phyloP scores from a whole-genome alignment of 2,329 filamentous ascomycete genomes.

The Beauveria caledonica region DNA sequence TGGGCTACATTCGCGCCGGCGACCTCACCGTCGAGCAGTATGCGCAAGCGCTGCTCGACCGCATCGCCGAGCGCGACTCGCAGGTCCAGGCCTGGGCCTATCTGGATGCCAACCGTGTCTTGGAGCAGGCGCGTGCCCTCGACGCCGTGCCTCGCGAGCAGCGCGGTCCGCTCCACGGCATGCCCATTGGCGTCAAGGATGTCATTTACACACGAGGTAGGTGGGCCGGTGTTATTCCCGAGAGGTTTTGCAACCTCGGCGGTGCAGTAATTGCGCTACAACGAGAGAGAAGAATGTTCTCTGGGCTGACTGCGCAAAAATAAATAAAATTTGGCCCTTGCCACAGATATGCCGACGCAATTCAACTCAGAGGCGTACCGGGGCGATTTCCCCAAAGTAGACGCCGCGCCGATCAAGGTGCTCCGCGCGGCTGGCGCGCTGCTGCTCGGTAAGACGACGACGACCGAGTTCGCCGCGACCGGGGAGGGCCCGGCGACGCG shows the following conservation, averaged over 20 bases:
- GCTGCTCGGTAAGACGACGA: conserved; percentile 32
- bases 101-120: conserved; percentile 35
- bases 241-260: background rate
- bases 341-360: conserved; percentile 46
- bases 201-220: conserved; percentile 48
- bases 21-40: conserved; percentile 41
- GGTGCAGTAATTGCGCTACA: background rate
- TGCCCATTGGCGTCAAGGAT: conserved; percentile 53
- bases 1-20: conserved; percentile 29
- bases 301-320: background rate
- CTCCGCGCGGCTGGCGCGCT: conserved; percentile 12
- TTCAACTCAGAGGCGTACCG: conserved; percentile 48
- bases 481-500: conserved; percentile 42
- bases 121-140: conserved; percentile 40
- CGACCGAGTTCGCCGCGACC: conserved; percentile 56
- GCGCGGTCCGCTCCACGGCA: conserved; percentile 48
- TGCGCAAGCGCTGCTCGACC: conserved; percentile 36
- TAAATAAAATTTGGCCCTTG: background rate
- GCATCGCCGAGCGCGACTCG: conserved; percentile 35
- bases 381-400: conserved; percentile 18
- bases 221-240: background rate
- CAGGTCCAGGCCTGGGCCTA: conserved; percentile 43
- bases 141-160: conserved; percentile 39
- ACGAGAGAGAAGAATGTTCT: too few relatives aligned
- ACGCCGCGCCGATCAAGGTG: conserved; percentile 15